These are phyloP conservation scores for Xanthoconium purpureum DNA, from an alignment of 768 basidiomycete species.

Conservation along the genomic window DNA sequence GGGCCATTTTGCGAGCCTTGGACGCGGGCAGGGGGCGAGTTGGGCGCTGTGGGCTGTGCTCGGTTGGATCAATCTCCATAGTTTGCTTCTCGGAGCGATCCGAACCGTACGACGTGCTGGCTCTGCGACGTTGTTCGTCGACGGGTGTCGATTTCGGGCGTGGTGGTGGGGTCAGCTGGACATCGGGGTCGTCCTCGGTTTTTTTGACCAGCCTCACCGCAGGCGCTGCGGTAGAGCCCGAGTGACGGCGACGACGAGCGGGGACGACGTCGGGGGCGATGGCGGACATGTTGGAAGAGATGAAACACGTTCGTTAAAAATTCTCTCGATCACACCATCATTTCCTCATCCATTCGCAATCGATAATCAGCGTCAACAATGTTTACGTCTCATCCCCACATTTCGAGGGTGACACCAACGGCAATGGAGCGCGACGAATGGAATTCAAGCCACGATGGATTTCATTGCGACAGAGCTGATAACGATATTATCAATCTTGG, in stretches of 20 bases:
- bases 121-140: conserved; percentile 53
- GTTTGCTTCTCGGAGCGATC: conserved; percentile 35
- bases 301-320: neutral
- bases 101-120: conserved; percentile 37
- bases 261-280: conserved; percentile 10
- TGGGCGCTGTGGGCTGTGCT: conserved; percentile 42
- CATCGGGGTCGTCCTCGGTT: conserved; percentile 20
- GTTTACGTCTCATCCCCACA: too few species aligned
- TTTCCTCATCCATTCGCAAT: neutral
- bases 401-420: too few species aligned
- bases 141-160: conserved; percentile 73
- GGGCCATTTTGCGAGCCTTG: conserved; percentile 57
- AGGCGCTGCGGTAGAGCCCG: conserved; percentile 46
- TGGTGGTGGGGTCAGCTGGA: conserved; percentile 48
- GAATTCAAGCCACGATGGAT: conserved; percentile 42
- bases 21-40: conserved; percentile 61
- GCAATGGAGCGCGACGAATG: too few species aligned
- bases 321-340: neutral
- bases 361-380: too few species aligned
- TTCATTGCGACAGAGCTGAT: conserved; percentile 83
- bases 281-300: conserved; percentile 13
- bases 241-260: conserved; percentile 59
- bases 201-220: conserved; percentile 19
- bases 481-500: conserved; percentile 61
- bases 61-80: conserved; percentile 29